Evolutionary conservation across 2,329 filamentous ascomycete genomes (phyloP).

Genomic region (Fusarium palustre): DNA sequence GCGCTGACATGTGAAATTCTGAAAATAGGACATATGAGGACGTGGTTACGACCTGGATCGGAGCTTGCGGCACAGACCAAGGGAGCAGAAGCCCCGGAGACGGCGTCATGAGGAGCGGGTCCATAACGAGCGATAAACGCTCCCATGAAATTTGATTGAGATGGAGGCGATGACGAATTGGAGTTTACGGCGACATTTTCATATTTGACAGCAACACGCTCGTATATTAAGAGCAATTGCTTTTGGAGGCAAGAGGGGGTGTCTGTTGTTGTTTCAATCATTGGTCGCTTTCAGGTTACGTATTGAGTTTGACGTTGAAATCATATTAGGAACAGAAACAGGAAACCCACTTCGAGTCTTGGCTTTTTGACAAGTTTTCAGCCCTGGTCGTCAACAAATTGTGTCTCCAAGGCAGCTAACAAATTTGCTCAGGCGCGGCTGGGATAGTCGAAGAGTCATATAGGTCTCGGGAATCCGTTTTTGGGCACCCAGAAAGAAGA

Average conservation of each 20-base stretch:
- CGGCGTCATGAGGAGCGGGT: conserved; percentile 32
- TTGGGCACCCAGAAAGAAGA: conserved; percentile 24
- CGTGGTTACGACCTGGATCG: conserved; percentile 73
- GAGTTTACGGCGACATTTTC: conserved; percentile 18
- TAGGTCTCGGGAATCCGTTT: conserved; percentile 27
- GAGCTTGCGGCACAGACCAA: conserved; percentile 45
- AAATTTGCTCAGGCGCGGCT: conserved; percentile 25
- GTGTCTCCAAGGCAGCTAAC: conserved; percentile 16
- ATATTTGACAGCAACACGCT: conserved; percentile 5
- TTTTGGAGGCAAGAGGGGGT: conserved; percentile 23
- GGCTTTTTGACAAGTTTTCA: conserved; percentile 24
- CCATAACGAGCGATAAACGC: conserved; percentile 25
- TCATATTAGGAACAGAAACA: conserved; percentile 19
- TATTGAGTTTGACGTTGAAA: conserved; percentile 18
- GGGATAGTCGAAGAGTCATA: conserved; percentile 38
- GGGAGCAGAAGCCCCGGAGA: conserved; percentile 35
- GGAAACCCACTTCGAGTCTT: conserved; percentile 32
- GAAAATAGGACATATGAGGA: conserved; percentile 75
- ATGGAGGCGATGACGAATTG: conserved; percentile 31
- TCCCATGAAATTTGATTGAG: conserved; percentile 18
- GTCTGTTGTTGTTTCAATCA: conserved; percentile 31
- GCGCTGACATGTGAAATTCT: conserved; percentile 37
- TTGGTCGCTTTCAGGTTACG: conserved; percentile 27
- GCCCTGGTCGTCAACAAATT: conserved; percentile 13
- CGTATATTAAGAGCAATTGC: conserved; percentile 22